These are phyloP conservation scores for Fusarium chaquense DNA, from an alignment of 2,329 filamentous ascomycete genomes.

Conservation along the genomic window DNA sequence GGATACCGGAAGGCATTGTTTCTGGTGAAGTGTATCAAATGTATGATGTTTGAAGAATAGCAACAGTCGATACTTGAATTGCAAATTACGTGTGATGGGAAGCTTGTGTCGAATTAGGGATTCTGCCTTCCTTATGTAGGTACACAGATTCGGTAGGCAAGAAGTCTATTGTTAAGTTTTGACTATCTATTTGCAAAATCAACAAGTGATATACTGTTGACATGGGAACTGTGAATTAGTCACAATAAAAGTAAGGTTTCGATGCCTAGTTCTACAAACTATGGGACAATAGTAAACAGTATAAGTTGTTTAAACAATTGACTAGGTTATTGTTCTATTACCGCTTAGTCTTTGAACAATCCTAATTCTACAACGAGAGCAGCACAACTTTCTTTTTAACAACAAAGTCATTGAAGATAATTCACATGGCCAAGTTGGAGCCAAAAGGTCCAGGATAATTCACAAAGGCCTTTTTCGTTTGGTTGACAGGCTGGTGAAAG, in stretches of 20 bases:
- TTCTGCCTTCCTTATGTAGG: not conserved
- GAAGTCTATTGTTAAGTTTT: too few species aligned
- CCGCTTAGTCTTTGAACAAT: not conserved
- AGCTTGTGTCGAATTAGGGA: too few species aligned
- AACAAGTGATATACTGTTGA: not conserved
- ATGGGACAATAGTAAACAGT: not conserved
- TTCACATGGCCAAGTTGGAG: not conserved
- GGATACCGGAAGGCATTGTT: too few species aligned
- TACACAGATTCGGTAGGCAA: not conserved
- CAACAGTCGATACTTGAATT: not conserved
- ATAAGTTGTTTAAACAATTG: not conserved
- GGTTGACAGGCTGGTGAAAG: not conserved
- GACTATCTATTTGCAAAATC: too few species aligned
- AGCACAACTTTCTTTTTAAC: not conserved
- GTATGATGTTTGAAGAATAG: not conserved
- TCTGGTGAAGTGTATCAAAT: not conserved
- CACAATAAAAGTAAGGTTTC: not conserved
- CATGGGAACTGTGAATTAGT: not conserved
- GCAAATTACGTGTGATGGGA: not conserved
- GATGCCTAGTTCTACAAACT: too few species aligned
- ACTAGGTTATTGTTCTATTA: not conserved
- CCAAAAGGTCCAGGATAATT: not conserved
- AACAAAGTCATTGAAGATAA: not conserved
- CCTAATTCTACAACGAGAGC: not conserved
- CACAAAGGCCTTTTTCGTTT: not conserved